phyloP scores from a whole-genome alignment of 768 basidiomycete species.

The Amyloporia xantha region DNA sequence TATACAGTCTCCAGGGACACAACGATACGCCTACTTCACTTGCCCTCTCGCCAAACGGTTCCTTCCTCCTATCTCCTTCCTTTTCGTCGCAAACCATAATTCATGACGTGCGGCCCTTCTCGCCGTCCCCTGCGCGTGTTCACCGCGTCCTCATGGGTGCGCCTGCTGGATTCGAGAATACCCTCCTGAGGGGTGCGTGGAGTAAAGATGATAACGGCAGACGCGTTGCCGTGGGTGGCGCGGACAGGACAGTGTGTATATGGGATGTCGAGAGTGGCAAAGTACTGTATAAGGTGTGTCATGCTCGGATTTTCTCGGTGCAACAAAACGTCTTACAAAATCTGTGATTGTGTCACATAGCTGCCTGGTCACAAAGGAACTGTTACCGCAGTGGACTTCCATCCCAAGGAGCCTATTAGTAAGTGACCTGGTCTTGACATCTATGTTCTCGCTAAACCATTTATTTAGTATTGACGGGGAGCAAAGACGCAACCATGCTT shows the following conservation, averaged over 20 bases:
- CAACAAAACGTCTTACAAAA: neutral
- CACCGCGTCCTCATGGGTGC: constrained; percentile 79
- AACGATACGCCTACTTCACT: constrained; percentile 91
- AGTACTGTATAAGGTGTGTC: constrained; percentile 70
- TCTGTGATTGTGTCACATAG: constrained; percentile 34
- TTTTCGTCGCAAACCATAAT: constrained; percentile 86
- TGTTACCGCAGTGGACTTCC: constrained; percentile 93
- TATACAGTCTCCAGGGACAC: constrained; percentile 79
- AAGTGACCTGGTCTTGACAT: constrained; percentile 28
- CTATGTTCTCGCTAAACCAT: constrained; percentile 34
- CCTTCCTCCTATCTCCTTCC: constrained; percentile 84
- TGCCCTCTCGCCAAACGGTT: constrained; percentile 83
- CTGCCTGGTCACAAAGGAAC: constrained; percentile 96
- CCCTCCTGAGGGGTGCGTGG: constrained; percentile 82
- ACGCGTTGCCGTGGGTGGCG: constrained; percentile 83
- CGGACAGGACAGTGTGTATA: constrained; percentile 79
- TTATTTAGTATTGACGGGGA: constrained; percentile 73
- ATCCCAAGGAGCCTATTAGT: constrained; percentile 95
- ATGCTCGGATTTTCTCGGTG: too few relatives aligned
- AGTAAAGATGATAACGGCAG: constrained; percentile 77
- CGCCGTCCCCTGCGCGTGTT: constrained; percentile 72
- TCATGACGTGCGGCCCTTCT: constrained; percentile 93
- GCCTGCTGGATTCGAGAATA: constrained; percentile 91
- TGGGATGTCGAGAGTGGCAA: constrained; percentile 81
- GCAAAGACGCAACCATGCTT: constrained; percentile 90